Evolutionary conservation across 106 monocot genomes (phyloP), one percentile per base, ranked within the genome.

Genomic region (Phalaenopsis equestris): DNA sequence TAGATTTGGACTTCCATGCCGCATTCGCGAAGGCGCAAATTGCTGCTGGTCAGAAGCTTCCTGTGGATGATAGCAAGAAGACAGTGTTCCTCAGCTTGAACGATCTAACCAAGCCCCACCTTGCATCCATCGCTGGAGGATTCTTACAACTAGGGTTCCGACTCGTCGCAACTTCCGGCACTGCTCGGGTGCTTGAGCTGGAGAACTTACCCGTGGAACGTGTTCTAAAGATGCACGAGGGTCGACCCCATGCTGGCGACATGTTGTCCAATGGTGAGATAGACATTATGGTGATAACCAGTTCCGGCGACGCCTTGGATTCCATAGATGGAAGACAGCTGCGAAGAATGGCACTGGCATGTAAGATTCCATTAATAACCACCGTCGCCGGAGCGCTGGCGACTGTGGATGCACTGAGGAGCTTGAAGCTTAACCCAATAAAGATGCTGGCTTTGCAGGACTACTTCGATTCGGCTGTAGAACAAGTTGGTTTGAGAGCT

Each of bases 11-110:
- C 10, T 99, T 99, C 80, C 82, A 92, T 47, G 81, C 88, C 23
- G 98, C 98, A 39, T 99, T 98, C 81, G 98, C 98, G 1, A 99
- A 99, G 86, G 98, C 98, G 37, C 94, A 99, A 79, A 95, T 99
- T 65, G 98, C 98, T 30, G 98, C 98, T 23, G 98, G 98, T 3
- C 94, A 99, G 82, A 90, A 89, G 79, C 91, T 99, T 48, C 98
- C 98, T 5, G 86, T 83, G 8, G 56, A 58, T 46, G 76, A 47
- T 23, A 19, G 49, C 17, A 74, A 74, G 15, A 91, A 94, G 12
- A 93, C 87, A 10, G 94, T 88, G 0, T 99, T 99, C 75, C 80
- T 99, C 38, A 99, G 98, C 78, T 79, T 99, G 47, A 99, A 99
- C 74, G 98, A 99, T 79, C 79, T 94, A 75, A 95, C 94, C 0